Percentiles rank a stretch among this genome's conserved stretches.
phyloP scores from a whole-genome alignment of 306 rosid genomes.

The peach (Prunus persica) region Prunus_persica_NCBIv2 NC_034009.1:15931501-15932000 shows the following conservation, averaged over 20 bases:
- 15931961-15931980: too few species aligned
- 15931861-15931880: too few species aligned
- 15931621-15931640: background rate
- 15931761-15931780: too few species aligned
- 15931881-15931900: too few species aligned
- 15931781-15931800: too few species aligned
- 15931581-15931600: background rate
- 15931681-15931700: background rate
- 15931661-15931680: background rate
- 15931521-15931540: background rate
- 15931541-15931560: background rate
- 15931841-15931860: too few species aligned
- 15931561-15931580: background rate
- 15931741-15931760: too few species aligned
- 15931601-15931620: background rate
- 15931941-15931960: too few species aligned
- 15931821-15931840: too few species aligned
- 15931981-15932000: too few species aligned
- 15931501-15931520: background rate
- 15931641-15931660: background rate
- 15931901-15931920: too few species aligned
- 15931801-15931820: too few species aligned
- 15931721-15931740: background rate
- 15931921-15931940: fast-evolving
- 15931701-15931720: background rate